Percentiles rank a stretch among this genome's conserved stretches.
phyloP scores from a whole-genome alignment of 768 basidiomycete species.

The Flagelloscypha sp. region DNA sequence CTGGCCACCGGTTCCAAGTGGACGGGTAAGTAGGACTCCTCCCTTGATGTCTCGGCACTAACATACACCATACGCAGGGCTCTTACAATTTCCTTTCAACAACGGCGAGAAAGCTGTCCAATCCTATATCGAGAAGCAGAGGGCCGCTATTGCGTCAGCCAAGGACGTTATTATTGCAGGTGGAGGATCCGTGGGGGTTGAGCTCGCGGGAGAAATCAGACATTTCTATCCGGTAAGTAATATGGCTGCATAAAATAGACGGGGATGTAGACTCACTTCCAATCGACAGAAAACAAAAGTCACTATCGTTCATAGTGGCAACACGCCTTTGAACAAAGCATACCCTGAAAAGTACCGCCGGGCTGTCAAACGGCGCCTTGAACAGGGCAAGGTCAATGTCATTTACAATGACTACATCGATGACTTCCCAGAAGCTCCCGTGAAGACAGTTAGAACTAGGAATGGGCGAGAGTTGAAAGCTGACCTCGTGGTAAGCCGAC shows the following conservation, averaged over 20 bases:
- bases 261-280: not conserved
- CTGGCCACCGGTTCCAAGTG: slow-evolving; percentile 46
- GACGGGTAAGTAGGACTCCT: too few species aligned
- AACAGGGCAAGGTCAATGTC: slow-evolving; percentile 38
- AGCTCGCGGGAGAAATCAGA: slow-evolving; percentile 35
- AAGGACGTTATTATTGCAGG: slow-evolving; percentile 30
- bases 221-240: slow-evolving; percentile 31
- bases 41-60: too few species aligned
- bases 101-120: slow-evolving; percentile 16
- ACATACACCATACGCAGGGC: too few species aligned
- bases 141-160: slow-evolving; percentile 22
- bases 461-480: slow-evolving; percentile 41
- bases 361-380: slow-evolving; percentile 32
- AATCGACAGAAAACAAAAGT: slow-evolving; percentile 37
- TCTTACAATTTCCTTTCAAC: slow-evolving; percentile 23
- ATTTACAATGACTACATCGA: slow-evolving; percentile 49
- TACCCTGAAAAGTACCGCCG: slow-evolving; percentile 59
- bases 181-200: slow-evolving; percentile 36
- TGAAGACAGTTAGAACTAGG: slow-evolving; percentile 36
- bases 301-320: slow-evolving; percentile 55
- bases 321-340: slow-evolving; percentile 47
- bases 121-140: slow-evolving; percentile 13
- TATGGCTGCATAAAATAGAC: too few species aligned
- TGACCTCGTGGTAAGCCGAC: slow-evolving; percentile 48
- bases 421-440: slow-evolving; percentile 29